Conservation (phyloP, 306 rosid genomes). For the Prunus dulcis region DNA sequence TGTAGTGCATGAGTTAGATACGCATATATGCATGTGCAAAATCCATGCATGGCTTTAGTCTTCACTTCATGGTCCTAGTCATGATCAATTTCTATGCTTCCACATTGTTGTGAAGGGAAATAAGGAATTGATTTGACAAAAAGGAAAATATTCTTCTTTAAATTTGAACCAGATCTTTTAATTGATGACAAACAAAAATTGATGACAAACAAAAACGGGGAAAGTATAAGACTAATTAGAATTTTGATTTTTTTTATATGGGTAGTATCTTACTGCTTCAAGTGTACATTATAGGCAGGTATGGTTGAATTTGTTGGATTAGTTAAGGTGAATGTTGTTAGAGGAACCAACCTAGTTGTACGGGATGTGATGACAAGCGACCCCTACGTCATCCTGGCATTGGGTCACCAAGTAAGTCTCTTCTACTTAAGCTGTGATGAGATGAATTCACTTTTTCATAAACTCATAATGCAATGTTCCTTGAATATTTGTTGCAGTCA, state of each 20-base stretch:
- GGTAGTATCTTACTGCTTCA: slow-evolving; percentile 30
- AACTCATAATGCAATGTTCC: slow-evolving; percentile 4
- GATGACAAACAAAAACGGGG: neutral
- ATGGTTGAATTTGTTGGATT: slow-evolving; percentile 96
- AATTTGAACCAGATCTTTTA: slow-evolving; percentile 5
- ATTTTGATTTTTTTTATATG: neutral
- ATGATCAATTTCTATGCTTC: neutral
- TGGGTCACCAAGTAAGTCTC: slow-evolving; percentile 88
- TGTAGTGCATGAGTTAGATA: too few species aligned
- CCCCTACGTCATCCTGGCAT: slow-evolving; percentile 83
- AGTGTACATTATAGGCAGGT: slow-evolving; percentile 73
- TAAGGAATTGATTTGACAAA: neutral
- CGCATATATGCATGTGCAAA: neutral
- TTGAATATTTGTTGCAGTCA: slow-evolving; percentile 52
- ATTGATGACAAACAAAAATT: too few species aligned
- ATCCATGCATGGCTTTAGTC: neutral
- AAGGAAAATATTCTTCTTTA: neutral
- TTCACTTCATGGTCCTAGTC: neutral
- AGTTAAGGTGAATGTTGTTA: slow-evolving; percentile 84
- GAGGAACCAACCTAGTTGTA: slow-evolving; percentile 78
- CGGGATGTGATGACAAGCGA: slow-evolving; percentile 88
- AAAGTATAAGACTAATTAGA: neutral
- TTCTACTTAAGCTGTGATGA: slow-evolving; percentile 17
- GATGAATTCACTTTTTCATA: neutral
- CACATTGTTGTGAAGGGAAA: neutral